phyloP scores from a whole-genome alignment of 2,329 filamentous ascomycete genomes.

The Aspergillus pseudoterreus region DNA sequence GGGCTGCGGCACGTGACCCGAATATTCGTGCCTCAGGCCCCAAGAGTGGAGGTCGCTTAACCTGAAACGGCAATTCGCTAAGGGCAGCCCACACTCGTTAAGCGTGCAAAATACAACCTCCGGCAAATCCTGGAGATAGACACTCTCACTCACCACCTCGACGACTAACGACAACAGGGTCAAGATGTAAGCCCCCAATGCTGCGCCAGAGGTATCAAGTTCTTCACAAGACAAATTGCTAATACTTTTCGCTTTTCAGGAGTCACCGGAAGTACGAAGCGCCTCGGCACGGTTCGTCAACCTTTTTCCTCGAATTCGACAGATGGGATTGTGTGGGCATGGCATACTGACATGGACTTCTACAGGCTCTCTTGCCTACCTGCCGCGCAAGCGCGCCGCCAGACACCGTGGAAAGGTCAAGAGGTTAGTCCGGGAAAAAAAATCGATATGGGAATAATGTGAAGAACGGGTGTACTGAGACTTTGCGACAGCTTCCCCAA shows the following conservation, averaged over 20 bases:
- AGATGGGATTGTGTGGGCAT: conserved; percentile 26
- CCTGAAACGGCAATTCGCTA: conserved; percentile 29
- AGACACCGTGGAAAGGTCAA: conserved; percentile 97
- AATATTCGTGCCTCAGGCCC: conserved; percentile 11
- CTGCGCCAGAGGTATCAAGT: conserved; percentile 3
- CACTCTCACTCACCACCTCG: conserved; percentile 41
- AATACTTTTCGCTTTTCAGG: conserved; percentile 31
- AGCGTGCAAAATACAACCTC: conserved; percentile 38
- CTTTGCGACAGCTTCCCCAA: conserved; percentile 78
- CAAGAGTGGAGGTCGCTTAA: conserved; percentile 6
- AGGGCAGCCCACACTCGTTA: conserved; percentile 43
- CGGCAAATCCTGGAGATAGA: conserved; percentile 35
- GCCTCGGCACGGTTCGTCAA: conserved; percentile 89
- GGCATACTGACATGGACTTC: conserved; percentile 29
- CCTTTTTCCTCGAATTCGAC: conserved; percentile 41
- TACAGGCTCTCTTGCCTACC: conserved; percentile 70
- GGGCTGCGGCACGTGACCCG: background rate
- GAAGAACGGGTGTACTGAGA: conserved; percentile 25
- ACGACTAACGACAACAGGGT: conserved; percentile 48
- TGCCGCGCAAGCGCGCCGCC: conserved; percentile 87
- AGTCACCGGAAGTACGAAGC: conserved; percentile 73
- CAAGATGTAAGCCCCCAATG: conserved; percentile 42
- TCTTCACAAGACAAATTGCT: conserved; percentile 21
- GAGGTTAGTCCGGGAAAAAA: conserved; percentile 63
- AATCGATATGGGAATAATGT: conserved; percentile 5